A percentile compares a stretch with the other conserved stretches of the same genome.
Evolutionary conservation across 2,329 filamentous ascomycete species (phyloP).

Genomic region (Paraconiothyrium sp.): DNA sequence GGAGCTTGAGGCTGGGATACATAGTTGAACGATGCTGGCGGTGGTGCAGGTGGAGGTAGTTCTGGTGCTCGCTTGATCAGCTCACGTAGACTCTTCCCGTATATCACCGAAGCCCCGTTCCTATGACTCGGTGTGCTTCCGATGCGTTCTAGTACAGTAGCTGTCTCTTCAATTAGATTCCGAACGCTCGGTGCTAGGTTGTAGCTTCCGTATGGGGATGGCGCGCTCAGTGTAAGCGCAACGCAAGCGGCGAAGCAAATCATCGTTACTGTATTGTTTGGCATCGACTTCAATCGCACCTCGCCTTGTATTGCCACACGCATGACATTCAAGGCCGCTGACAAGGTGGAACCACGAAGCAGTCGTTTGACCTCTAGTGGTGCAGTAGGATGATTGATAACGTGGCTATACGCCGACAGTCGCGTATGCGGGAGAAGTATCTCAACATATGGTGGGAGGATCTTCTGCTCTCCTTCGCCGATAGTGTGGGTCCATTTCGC

Average conservation of each 20-base stretch:
- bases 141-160: constrained; percentile 73
- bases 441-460: constrained; percentile 76
- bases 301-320: constrained; percentile 78
- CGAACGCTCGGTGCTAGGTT: constrained; percentile 47
- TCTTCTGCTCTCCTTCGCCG: constrained; percentile 52
- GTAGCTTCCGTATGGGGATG: constrained; percentile 33
- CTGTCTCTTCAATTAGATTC: constrained; percentile 68
- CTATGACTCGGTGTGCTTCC: constrained; percentile 72
- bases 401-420: constrained; percentile 76
- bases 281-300: constrained; percentile 75
- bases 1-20: constrained; percentile 22
- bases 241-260: constrained; percentile 70
- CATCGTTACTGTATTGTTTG: constrained; percentile 82
- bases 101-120: constrained; percentile 71
- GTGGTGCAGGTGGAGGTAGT: constrained; percentile 13
- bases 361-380: constrained; percentile 75
- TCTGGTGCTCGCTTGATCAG: constrained; percentile 42
- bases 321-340: constrained; percentile 78
- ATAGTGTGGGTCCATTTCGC: constrained; percentile 62
- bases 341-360: constrained; percentile 76
- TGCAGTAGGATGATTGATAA: constrained; percentile 78
- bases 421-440: constrained; percentile 77
- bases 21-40: constrained; percentile 16
- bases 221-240: constrained; percentile 61
- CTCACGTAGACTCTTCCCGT: constrained; percentile 65